Percentiles rank a stretch among this genome's conserved stretches.
Evolutionary conservation across 768 basidiomycete genomes (phyloP).

Genomic region (Lactifluus pinguis): DNA sequence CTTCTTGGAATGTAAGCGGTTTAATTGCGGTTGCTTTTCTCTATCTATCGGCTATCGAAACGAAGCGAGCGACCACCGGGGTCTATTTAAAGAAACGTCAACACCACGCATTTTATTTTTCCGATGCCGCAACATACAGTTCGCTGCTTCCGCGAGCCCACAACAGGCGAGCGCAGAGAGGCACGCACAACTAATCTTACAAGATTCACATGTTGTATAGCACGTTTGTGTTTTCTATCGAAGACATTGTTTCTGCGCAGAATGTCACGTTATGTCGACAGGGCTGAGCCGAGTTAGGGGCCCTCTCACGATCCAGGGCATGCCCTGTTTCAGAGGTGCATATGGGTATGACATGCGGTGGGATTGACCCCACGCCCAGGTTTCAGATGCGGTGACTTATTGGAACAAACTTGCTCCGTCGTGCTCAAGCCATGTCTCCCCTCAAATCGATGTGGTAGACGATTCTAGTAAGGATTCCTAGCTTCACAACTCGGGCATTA

Average conservation of each 20-base stretch:
- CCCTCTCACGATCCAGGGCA: not conserved
- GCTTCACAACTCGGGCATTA: not conserved
- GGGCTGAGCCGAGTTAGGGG: not conserved
- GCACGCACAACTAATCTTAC: not conserved
- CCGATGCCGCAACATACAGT: not conserved
- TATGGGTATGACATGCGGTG: not conserved
- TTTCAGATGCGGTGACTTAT: not conserved
- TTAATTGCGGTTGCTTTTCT: not conserved
- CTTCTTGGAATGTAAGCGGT: not conserved
- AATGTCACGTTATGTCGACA: not conserved
- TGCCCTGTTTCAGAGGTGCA: not conserved
- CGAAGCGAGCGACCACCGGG: not conserved
- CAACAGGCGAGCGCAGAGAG: not conserved
- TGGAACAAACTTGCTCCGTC: not conserved
- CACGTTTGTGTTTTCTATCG: not conserved
- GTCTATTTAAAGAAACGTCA: not conserved
- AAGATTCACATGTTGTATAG: not conserved
- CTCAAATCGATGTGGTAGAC: not conserved
- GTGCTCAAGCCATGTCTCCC: not conserved
- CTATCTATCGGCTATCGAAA: not conserved
- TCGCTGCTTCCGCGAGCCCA: not conserved
- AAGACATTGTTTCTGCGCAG: not conserved
- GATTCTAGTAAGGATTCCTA: too few species aligned
- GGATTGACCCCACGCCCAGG: not conserved
- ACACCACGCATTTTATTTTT: not conserved